A percentile compares a stretch with the other conserved stretches of the same genome.
Evolutionary conservation across 2,329 filamentous ascomycete species (phyloP).

Genomic region (Aspergillus candidus): DNA sequence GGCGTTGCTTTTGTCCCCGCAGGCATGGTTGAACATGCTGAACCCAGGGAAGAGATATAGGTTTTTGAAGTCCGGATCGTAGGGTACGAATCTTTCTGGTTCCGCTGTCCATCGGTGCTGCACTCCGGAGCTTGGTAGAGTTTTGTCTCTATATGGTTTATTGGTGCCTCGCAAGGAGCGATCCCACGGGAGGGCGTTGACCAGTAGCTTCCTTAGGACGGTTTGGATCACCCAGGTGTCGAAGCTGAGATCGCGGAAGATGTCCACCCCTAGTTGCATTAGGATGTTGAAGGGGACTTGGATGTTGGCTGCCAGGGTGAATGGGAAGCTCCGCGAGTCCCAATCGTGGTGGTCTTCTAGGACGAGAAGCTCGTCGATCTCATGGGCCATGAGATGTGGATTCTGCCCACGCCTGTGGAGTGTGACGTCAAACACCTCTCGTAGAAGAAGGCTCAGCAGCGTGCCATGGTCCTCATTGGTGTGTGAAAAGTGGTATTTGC

Average conservation of each 20-base stretch:
- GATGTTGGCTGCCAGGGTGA: constrained; percentile 31
- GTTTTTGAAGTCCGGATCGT: constrained; percentile 20
- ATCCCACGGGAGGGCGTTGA: constrained; percentile 28
- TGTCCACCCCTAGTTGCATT: constrained; percentile 29
- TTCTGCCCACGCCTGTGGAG: constrained; percentile 23
- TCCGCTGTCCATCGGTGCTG: constrained; percentile 5
- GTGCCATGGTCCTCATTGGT: constrained; percentile 30
- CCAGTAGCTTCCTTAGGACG: constrained; percentile 27
- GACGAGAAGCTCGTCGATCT: constrained; percentile 31
- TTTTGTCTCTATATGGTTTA: background rate
- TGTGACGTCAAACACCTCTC: constrained; percentile 33
- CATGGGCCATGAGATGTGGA: constrained; percentile 25
- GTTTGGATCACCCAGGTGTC: constrained; percentile 35
- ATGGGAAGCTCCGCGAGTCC: constrained; percentile 22
- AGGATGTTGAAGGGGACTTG: constrained; percentile 34
- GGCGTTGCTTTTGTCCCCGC: constrained; percentile 18
- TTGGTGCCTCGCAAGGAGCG: background rate
- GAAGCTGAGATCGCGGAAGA: constrained; percentile 32
- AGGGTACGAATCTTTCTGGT: background rate
- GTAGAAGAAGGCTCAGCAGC: constrained; percentile 27
- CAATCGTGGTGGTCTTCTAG: constrained; percentile 17
- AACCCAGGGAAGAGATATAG: constrained; percentile 30
- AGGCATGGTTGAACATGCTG: constrained; percentile 29
- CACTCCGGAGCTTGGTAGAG: background rate
- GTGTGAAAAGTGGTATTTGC: constrained; percentile 14